phyloP scores from a whole-genome alignment of 176 grass and related monocot species.

The Musa acuminata region DNA sequence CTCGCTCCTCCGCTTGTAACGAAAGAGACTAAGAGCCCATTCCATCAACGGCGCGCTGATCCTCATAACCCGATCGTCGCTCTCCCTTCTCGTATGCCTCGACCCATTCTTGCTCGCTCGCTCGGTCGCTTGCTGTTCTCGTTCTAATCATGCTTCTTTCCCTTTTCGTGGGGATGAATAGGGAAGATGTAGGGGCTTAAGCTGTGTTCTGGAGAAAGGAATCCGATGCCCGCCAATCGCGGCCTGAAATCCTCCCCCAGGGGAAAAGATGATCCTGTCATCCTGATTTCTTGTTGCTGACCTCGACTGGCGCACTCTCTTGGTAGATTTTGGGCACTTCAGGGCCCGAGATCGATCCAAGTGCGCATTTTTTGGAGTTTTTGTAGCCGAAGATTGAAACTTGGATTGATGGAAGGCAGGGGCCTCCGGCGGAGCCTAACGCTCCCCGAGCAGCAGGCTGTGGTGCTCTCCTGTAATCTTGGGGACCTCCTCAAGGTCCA shows the following conservation, averaged over 20 bases:
- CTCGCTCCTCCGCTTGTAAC: too few species aligned
- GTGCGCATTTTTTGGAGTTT: not conserved
- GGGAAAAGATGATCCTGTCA: not conserved
- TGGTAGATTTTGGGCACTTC: not conserved
- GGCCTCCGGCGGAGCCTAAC: not conserved
- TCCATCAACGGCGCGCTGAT: not conserved
- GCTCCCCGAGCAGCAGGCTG: not conserved
- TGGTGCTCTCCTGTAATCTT: not conserved
- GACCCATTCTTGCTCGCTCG: not conserved
- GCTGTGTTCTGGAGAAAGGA: not conserved
- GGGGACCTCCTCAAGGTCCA: slow-evolving; percentile 3
- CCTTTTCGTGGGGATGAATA: not conserved
- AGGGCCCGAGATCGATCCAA: not conserved
- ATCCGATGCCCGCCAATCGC: not conserved
- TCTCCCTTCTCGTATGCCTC: not conserved
- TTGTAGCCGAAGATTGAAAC: not conserved
- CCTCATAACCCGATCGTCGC: not conserved
- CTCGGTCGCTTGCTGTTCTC: not conserved
- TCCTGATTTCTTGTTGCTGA: not conserved
- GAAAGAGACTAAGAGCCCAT: not conserved
- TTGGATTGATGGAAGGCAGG: slow-evolving; percentile 6
- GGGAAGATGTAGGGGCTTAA: too few species aligned
- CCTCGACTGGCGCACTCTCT: not conserved
- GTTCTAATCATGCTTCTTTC: not conserved
- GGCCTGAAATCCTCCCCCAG: too few species aligned